Base-by-base conservation (phyloP, 768 basidiomycete genomes). In the Russula abietina region DNA sequence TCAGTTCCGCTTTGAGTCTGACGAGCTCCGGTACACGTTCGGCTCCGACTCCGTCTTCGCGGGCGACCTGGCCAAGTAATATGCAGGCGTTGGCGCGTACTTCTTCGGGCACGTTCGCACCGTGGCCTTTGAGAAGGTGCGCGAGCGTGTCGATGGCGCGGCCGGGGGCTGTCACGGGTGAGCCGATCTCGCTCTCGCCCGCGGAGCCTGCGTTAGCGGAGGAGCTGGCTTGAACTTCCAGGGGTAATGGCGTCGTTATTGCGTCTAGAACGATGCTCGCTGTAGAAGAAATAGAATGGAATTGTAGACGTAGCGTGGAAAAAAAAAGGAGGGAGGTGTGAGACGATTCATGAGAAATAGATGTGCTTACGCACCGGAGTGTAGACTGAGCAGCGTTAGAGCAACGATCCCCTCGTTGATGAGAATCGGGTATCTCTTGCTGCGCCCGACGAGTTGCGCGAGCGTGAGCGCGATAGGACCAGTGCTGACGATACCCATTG, bases 391-490 rank as follows among this genome's bases (percentile, higher is more conserved):
- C 55, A 98, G 72, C 46, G 87, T 90, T 63, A 96, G 74, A 4
- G 91, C 90, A 48, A 97, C 83, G 24, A 95, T 79, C 2, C 88
- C 91, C 73, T 98, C 96, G 68, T 93, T 96, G 58, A 97, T 82
- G 36, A 98, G 79, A 45, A 93, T 78, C 1, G 91, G 88, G 71
- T 92, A 93, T 71, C 86, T 88, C 65, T 80, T 83, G 70, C 91
- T 91, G 65, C 87, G 81, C 28, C 83, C 83, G 19, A 95, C 78
- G 60, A 97, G 82, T 59, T 81, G 83, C 1, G 85, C 81, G 36
- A 98, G 78, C 30, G 84, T 81, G 4, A 79, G 78, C 0, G 83
- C 81, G 61, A 82, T 83, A 19, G 83, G 78, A n/a, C 75, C 71
- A 16, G 78, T 83, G 36, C 81, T 74, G 22, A 90, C 71, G 2